phyloP scores from a whole-genome alignment of 306 rosid genomes.

The Carpinus viminea region DNA sequence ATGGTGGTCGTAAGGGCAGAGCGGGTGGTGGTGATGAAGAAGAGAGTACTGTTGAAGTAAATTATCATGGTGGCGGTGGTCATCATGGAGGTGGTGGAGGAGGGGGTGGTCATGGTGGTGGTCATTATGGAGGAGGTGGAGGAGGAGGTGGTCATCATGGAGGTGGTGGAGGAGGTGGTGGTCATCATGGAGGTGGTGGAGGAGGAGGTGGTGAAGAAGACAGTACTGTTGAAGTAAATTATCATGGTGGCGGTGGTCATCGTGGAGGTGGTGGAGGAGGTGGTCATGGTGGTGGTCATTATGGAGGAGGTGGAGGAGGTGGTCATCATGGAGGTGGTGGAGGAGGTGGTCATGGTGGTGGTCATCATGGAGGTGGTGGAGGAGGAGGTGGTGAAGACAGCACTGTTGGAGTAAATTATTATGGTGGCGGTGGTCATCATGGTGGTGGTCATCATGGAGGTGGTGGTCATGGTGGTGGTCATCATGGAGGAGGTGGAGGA shows the following conservation, averaged over 20 bases:
- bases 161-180: no score
- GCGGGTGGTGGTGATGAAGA: slow-evolving; percentile 5
- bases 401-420: neutral
- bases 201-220: neutral
- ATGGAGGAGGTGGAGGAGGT: no score
- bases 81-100: neutral
- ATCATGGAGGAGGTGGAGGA: slow-evolving; percentile 9
- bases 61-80: neutral
- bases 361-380: neutral
- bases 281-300: neutral
- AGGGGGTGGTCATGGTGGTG: neutral
- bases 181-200: neutral
- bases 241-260: no score
- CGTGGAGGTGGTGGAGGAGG: neutral
- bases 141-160: neutral
- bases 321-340: neutral
- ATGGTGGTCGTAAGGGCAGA: neutral
- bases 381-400: neutral
- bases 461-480: neutral
- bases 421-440: neutral
- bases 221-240: no score
- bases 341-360: neutral
- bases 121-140: neutral
- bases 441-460: no score
- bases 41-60: neutral